Evolutionary conservation across 257 asterid species (phyloP).

Genomic region (Solanum rostratum): DNA sequence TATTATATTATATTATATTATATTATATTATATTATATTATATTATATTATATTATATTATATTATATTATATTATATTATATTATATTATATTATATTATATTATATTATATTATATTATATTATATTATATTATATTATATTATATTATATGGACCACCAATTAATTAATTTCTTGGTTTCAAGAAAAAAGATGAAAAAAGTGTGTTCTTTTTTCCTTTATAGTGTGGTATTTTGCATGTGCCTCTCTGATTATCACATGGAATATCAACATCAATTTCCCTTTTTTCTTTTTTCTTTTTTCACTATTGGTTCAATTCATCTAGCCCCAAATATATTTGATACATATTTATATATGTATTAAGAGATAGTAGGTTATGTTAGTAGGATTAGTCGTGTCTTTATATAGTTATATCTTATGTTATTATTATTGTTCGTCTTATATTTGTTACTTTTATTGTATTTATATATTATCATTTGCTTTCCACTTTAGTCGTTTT

Average conservation of each 20-base stretch:
- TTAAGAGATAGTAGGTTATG: too few relatives aligned
- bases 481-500: too few relatives aligned
- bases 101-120: background rate
- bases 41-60: background rate
- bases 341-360: too few relatives aligned
- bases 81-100: background rate
- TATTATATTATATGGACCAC: slow-evolving; percentile 15
- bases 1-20: background rate
- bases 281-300: background rate
- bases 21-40: background rate
- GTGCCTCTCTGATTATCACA: slow-evolving; percentile 29
- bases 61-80: background rate
- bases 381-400: too few relatives aligned
- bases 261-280: slow-evolving; percentile 27
- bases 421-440: too few relatives aligned
- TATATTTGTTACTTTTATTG: too few relatives aligned
- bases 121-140: background rate
- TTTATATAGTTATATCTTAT: too few relatives aligned
- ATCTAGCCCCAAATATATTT: slow-evolving; percentile 3
- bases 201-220: background rate
- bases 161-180: slow-evolving; percentile 7
- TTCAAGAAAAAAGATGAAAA: background rate
- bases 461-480: too few relatives aligned
- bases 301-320: slow-evolving; percentile 14
- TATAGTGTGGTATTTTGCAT: slow-evolving; percentile 21